Evolutionary conservation across 306 rosid species (phyloP).

Genomic region (Medicago truncatula): MtrunA17r5.0-ANR NC_053045.1:14177001-14177500

Average conservation of each 20-base stretch:
- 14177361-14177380: neutral
- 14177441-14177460: too few species aligned
- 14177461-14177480: too few species aligned
- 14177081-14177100: conserved; percentile 6
- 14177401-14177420: conserved; percentile 11
- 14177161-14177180: conserved; percentile 8
- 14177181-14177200: conserved; percentile 8
- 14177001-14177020: neutral
- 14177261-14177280: neutral
- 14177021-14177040: neutral
- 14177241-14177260: conserved; percentile 1
- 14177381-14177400: conserved; percentile 30
- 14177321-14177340: neutral
- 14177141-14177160: neutral
- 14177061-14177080: conserved; percentile 4
- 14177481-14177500: conserved; percentile 1
- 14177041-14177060: neutral
- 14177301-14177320: conserved; percentile 1
- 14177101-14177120: conserved; percentile 1
- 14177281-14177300: conserved; percentile 25
- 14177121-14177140: neutral
- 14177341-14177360: neutral
- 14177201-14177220: neutral
- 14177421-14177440: conserved; percentile 6
- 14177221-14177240: neutral